Percentiles rank a stretch among this genome's conserved stretches.
These are phyloP conservation scores for Schizophyllum amplum DNA, from an alignment of 1,284 basidiomycete species.

Conservation along the genomic window DNA sequence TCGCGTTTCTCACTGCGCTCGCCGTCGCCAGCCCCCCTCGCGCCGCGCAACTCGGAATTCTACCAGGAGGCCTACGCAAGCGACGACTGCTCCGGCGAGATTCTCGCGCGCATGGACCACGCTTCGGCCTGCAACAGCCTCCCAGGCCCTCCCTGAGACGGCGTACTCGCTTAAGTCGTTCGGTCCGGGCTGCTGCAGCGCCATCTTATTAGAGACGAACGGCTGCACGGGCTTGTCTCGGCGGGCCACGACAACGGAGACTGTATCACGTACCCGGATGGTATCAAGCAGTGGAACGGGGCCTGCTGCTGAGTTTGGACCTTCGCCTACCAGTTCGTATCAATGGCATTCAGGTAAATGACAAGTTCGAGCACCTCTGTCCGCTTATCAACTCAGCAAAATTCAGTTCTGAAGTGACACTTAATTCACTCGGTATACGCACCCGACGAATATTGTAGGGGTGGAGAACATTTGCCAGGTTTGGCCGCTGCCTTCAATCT, in stretches of 20 bases:
- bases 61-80: background rate
- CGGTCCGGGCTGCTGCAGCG: background rate
- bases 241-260: background rate
- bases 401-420: no score
- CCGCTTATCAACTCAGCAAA: no score
- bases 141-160: background rate
- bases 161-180: background rate
- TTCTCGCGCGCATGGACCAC: background rate
- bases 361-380: no score
- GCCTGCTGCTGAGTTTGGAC: background rate
- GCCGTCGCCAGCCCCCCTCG: background rate
- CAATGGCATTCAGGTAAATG: no score
- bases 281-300: background rate
- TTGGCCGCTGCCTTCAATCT: no score
- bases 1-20: background rate
- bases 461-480: no score
- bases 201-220: background rate
- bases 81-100: background rate
- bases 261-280: background rate
- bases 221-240: background rate
- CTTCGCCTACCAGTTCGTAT: no score
- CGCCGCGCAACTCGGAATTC: background rate
- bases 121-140: background rate
- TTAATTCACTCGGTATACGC: no score
- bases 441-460: no score